Conservation (phyloP, 208 protist species). For the Leishmania lainsoni region DNA sequence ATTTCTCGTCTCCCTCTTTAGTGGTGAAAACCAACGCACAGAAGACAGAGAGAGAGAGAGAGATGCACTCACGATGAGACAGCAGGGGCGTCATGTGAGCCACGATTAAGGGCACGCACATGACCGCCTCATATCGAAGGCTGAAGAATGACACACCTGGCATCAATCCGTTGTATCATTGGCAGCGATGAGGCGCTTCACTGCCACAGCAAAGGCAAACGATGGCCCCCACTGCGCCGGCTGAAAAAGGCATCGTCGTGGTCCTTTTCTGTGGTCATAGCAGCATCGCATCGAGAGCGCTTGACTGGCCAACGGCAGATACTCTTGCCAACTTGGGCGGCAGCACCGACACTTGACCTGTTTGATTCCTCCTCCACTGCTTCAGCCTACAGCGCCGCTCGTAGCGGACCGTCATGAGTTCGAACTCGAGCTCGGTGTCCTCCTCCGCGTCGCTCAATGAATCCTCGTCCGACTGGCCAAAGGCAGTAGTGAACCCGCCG, state of each 20-base stretch:
- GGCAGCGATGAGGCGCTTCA: not conserved
- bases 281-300: slow-evolving; percentile 3
- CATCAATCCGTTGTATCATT: not conserved
- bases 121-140: not conserved
- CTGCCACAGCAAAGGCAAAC: not conserved
- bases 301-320: not conserved
- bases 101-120: not conserved
- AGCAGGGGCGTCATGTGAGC: not conserved
- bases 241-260: not conserved
- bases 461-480: slow-evolving; percentile 8
- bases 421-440: slow-evolving; percentile 48
- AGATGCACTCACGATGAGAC: not conserved
- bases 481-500: slow-evolving; percentile 9
- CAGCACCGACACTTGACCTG: not conserved
- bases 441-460: slow-evolving; percentile 22
- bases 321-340: not conserved
- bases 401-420: slow-evolving; percentile 24
- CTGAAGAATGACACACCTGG: not conserved
- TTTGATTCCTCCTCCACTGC: not conserved
- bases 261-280: not conserved
- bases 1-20: no score
- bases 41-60: not conserved
- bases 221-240: not conserved
- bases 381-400: not conserved
- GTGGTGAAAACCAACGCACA: not conserved